phyloP scores from a whole-genome alignment of 1,284 basidiomycete genomes.

The Ganoderma boninense region DNA sequence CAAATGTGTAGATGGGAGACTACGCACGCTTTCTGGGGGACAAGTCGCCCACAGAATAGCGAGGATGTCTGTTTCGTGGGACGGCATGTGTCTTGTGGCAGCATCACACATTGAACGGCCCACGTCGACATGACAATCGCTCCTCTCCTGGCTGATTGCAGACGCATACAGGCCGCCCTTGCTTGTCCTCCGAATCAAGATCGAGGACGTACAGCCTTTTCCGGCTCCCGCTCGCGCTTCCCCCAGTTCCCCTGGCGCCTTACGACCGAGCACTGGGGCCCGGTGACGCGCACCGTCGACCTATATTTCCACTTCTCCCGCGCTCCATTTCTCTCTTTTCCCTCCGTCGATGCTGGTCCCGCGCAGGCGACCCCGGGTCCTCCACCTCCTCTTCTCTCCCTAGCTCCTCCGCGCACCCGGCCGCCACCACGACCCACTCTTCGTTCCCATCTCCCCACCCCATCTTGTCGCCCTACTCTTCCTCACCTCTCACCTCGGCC shows the following conservation, averaged over 20 bases:
- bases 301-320: conserved; percentile 30
- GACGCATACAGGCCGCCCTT: conserved; percentile 3
- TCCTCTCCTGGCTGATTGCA: conserved; percentile 24
- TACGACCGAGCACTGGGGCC: conserved; percentile 23
- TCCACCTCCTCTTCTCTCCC: conserved; percentile 16
- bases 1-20: too few relatives aligned
- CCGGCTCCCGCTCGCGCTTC: conserved; percentile 12
- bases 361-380: conserved; percentile 23
- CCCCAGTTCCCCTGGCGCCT: conserved; percentile 22
- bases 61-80: background rate
- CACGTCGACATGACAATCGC: conserved; percentile 35
- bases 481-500: conserved; percentile 2
- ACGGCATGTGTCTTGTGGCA: conserved; percentile 21
- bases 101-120: conserved; percentile 20
- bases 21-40: background rate
- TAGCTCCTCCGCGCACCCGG: conserved; percentile 1
- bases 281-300: conserved; percentile 28
- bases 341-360: conserved; percentile 31
- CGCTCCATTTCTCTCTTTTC: conserved; percentile 20
- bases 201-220: conserved; percentile 24
- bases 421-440: conserved; percentile 1
- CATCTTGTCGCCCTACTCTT: background rate
- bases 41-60: background rate
- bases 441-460: background rate
- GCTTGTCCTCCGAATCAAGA: conserved; percentile 20